A percentile compares a stretch with the other conserved stretches of the same genome.
phyloP scores from a whole-genome alignment of 1,284 basidiomycete species.

The Macrocystidia cucumis region DNA sequence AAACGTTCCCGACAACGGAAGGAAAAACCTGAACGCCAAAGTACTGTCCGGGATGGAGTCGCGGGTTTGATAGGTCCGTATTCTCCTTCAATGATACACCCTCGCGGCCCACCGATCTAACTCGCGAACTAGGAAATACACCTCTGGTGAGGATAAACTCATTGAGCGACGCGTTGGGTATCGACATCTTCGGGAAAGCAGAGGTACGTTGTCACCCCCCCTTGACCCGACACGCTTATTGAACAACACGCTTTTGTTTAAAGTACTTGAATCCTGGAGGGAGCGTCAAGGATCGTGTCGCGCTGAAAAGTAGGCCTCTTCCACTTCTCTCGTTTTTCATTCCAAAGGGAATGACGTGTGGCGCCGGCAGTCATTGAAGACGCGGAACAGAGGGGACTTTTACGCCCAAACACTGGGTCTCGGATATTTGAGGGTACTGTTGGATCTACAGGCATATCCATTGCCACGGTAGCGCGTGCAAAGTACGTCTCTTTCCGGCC shows the following conservation, averaged over 20 bases:
- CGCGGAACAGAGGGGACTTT: constrained; percentile 78
- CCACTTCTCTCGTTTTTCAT: not conserved
- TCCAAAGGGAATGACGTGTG: too few relatives aligned
- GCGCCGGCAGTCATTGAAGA: constrained; percentile 94
- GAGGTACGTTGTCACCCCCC: constrained; percentile 45
- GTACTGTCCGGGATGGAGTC: too few relatives aligned
- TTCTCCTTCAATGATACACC: too few relatives aligned
- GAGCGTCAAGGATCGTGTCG: constrained; percentile 96
- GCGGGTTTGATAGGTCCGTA: too few relatives aligned
- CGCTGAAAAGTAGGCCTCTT: constrained; percentile 67
- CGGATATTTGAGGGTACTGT: constrained; percentile 98
- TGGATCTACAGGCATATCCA: constrained; percentile 94
- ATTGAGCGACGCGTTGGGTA: constrained; percentile 83
- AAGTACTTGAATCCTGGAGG: constrained; percentile 96
- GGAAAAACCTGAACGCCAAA: too few relatives aligned
- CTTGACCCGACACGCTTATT: not conserved
- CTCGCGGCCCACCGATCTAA: too few relatives aligned
- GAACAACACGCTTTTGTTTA: constrained; percentile 1
- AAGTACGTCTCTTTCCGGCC: constrained; percentile 57
- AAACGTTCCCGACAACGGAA: constrained; percentile 36
- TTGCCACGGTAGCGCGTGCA: constrained; percentile 88
- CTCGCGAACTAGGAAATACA: constrained; percentile 95
- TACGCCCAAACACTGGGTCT: constrained; percentile 85
- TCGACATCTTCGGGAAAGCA: constrained; percentile 95
- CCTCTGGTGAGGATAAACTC: constrained; percentile 90